A percentile compares a stretch with the other conserved stretches of the same genome.
These are phyloP conservation scores for Miscanthus lutarioriparius DNA, from an alignment of 176 grass and related monocot genomes.

Conservation along the genomic window DNA sequence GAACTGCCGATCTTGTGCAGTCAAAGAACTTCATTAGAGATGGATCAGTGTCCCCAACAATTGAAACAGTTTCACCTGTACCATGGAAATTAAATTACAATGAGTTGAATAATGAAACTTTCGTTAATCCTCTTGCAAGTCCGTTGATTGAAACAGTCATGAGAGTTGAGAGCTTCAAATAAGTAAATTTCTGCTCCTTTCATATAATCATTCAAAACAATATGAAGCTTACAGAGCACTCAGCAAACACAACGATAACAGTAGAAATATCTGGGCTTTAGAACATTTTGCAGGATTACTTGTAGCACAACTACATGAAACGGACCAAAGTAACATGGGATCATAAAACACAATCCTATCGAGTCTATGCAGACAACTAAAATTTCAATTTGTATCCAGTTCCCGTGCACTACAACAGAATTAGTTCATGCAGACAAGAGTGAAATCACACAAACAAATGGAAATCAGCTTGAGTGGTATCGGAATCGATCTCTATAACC, in stretches of 20 bases:
- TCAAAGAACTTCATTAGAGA: slow-evolving; percentile 92
- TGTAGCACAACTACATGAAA: not conserved
- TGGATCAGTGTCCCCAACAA: slow-evolving; percentile 91
- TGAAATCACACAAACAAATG: not conserved
- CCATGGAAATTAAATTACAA: slow-evolving; percentile 13
- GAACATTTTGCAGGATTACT: slow-evolving; percentile 10
- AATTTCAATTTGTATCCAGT: not conserved
- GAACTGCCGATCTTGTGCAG: slow-evolving; percentile 75
- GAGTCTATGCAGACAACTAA: not conserved
- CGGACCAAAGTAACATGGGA: not conserved
- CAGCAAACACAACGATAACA: not conserved
- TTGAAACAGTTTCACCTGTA: slow-evolving; percentile 85
- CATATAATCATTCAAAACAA: not conserved
- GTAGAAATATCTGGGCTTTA: not conserved
- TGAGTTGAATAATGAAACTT: not conserved
- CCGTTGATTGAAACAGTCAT: not conserved
- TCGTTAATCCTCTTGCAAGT: slow-evolving; percentile 8
- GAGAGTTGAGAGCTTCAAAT: not conserved
- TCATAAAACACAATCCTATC: not conserved
- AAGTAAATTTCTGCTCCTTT: not conserved
- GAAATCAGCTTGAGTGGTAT: not conserved
- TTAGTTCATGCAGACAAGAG: not conserved
- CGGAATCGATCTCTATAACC: not conserved
- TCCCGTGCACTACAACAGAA: not conserved
- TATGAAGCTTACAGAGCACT: not conserved